Base-by-base conservation (phyloP, 768 basidiomycete species). In the Hygrocybe coccinea region DNA sequence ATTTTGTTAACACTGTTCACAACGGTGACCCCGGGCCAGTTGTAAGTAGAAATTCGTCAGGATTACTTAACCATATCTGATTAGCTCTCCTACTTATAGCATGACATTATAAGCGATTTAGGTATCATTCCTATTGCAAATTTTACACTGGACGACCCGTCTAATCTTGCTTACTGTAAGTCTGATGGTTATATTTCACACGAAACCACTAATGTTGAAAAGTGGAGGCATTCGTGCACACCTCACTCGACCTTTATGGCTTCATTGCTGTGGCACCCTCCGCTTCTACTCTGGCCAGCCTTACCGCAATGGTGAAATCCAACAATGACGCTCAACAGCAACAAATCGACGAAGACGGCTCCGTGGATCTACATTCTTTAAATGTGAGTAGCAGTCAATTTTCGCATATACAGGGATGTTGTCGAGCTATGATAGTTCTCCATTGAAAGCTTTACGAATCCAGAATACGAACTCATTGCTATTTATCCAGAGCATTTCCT, bases 401-500 rank as follows among this genome's bases (percentile, higher is more conserved):
- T 41, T 19, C 15, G 19, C 39, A 41, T 41, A 19, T 14, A 19
- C 39, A 41, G 14, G 39, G 39, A 14, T 29, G 29, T 29, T 29
- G 29, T 29, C 29, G 8, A 41, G 39, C 14, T 41, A 3, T 41
- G 39, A 54, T 59, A 62, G 59, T 58, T 64, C 44, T 25, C 25
- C 17, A 45, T 17, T 29, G 21, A 48, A 38, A 50, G 53, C 52
- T 64, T 61, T 41, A 51, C 45, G 24, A 38, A 65, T 38, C 60
- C 62, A 33, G 56, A 55, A 21, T 60, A 54, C 49, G 62, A 63
- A 43, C 56, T 65, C 4, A 43, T 61, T 24, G 55, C 58, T 21
- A 54, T 63, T 12, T 56, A 62, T 33, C 62, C 64, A 15, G 56
- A 56, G 29, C 60, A 64, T 52, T 63, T 65, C 53, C 62, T 65